Evolutionary conservation across 2,329 filamentous ascomycete species (phyloP).

Genomic region (Trematosphaeria pertusa): DNA sequence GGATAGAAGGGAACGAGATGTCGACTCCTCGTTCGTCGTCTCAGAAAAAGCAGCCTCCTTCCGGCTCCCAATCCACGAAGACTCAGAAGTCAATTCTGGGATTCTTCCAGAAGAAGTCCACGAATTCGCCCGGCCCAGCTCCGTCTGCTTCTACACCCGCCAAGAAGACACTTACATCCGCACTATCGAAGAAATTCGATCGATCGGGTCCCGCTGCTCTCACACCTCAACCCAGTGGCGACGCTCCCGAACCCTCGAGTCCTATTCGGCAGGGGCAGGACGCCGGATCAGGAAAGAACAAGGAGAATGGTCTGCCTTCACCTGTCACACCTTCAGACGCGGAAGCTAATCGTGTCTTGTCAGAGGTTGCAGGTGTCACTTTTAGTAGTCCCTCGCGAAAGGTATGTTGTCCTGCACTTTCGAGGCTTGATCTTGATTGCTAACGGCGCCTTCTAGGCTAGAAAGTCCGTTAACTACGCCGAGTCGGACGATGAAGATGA

Average conservation of each 20-base stretch:
- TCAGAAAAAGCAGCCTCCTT: slow-evolving; percentile 55
- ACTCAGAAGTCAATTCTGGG: slow-evolving; percentile 77
- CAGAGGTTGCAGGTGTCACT: slow-evolving; percentile 54
- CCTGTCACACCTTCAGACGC: slow-evolving; percentile 46
- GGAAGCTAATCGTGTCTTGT: slow-evolving; percentile 51
- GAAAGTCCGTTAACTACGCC: slow-evolving; percentile 77
- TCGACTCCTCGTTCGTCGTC: slow-evolving; percentile 51
- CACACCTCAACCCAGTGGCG: slow-evolving; percentile 83
- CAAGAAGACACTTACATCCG: slow-evolving; percentile 35
- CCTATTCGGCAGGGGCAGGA: slow-evolving; percentile 70
- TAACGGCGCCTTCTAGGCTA: slow-evolving; percentile 57
- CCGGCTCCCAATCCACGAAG: slow-evolving; percentile 58
- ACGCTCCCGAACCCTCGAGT: slow-evolving; percentile 70
- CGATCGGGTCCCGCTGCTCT: slow-evolving; percentile 51
- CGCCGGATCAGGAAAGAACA: slow-evolving; percentile 57
- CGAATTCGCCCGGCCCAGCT: slow-evolving; percentile 54
- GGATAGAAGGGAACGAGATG: slow-evolving; percentile 57
- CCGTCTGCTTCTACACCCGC: slow-evolving; percentile 35
- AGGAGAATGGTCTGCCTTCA: slow-evolving; percentile 59
- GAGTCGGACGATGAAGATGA: slow-evolving; percentile 83
- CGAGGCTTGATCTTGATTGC: no score
- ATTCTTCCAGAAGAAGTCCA: slow-evolving; percentile 73
- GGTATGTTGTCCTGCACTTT: slow-evolving; percentile 58
- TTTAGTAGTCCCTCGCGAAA: slow-evolving; percentile 81
- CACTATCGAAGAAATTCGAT: slow-evolving; percentile 40